Evolutionary conservation across 768 basidiomycete species (phyloP).

Genomic region (Rhodotorula babjevae): DNA sequence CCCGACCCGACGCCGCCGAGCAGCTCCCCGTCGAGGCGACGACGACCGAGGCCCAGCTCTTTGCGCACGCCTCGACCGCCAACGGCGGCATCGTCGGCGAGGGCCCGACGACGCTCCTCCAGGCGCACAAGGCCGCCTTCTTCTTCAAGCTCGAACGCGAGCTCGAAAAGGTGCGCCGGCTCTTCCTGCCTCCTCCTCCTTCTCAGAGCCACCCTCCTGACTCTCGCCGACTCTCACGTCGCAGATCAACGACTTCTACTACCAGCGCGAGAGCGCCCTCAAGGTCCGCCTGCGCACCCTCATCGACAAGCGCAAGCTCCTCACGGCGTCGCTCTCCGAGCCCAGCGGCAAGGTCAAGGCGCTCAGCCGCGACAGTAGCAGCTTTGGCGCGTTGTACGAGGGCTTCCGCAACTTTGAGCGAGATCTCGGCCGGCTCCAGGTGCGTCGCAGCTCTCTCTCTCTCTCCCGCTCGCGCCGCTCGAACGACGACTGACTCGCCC

Average conservation of each 20-base stretch:
- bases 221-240: neutral
- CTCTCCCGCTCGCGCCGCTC: too few relatives aligned
- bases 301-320: conserved; percentile 79
- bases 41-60: conserved; percentile 34
- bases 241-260: conserved; percentile 95
- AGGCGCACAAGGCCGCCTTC: conserved; percentile 92
- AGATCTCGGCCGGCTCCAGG: conserved; percentile 92
- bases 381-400: conserved; percentile 71
- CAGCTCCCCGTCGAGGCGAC: conserved; percentile 33
- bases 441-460: conserved; percentile 46
- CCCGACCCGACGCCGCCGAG: conserved; percentile 41
- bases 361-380: conserved; percentile 48
- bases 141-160: conserved; percentile 98
- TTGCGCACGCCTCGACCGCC: conserved; percentile 28
- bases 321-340: conserved; percentile 65
- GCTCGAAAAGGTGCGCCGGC: conserved; percentile 74
- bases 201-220: neutral
- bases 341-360: conserved; percentile 62
- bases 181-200: neutral
- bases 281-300: conserved; percentile 86
- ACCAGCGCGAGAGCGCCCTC: conserved; percentile 93
- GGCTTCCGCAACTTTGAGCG: conserved; percentile 90
- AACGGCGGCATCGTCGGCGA: conserved; percentile 29
- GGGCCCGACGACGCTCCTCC: conserved; percentile 65
- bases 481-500: too few relatives aligned